phyloP scores from a whole-genome alignment of 2,329 filamentous ascomycete species.

The Ophiostoma tasmaniense region DNA sequence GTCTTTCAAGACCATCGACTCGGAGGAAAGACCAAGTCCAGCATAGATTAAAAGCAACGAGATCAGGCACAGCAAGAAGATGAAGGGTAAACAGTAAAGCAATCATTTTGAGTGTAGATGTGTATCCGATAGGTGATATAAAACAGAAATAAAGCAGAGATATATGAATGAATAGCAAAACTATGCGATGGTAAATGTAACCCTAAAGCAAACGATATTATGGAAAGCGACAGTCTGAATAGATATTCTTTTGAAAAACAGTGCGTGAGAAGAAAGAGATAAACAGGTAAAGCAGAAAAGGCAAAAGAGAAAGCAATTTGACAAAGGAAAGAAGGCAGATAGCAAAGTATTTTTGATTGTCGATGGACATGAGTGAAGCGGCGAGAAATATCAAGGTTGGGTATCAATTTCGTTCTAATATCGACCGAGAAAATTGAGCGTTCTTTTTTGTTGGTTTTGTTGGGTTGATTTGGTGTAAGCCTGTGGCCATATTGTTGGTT shows the following conservation, averaged over 20 bases:
- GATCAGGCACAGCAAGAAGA: not conserved
- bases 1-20: not conserved
- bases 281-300: not conserved
- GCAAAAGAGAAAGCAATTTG: not conserved
- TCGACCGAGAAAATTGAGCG: slow-evolving; percentile 6
- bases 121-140: not conserved
- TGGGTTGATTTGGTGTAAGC: not conserved
- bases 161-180: not conserved
- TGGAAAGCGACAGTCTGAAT: not conserved
- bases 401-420: not conserved
- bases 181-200: not conserved
- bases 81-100: not conserved
- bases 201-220: not conserved
- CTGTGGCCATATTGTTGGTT: not conserved
- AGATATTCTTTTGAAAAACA: not conserved
- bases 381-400: not conserved
- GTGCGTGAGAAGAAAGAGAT: not conserved
- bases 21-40: not conserved
- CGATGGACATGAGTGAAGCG: not conserved
- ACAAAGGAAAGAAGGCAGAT: not conserved
- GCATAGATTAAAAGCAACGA: not conserved
- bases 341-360: not conserved
- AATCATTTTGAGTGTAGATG: slow-evolving; percentile 3
- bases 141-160: not conserved
- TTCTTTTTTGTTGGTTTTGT: not conserved